phyloP scores from a whole-genome alignment of 2,329 filamentous ascomycete genomes.

The Dothistroma pini region DNA sequence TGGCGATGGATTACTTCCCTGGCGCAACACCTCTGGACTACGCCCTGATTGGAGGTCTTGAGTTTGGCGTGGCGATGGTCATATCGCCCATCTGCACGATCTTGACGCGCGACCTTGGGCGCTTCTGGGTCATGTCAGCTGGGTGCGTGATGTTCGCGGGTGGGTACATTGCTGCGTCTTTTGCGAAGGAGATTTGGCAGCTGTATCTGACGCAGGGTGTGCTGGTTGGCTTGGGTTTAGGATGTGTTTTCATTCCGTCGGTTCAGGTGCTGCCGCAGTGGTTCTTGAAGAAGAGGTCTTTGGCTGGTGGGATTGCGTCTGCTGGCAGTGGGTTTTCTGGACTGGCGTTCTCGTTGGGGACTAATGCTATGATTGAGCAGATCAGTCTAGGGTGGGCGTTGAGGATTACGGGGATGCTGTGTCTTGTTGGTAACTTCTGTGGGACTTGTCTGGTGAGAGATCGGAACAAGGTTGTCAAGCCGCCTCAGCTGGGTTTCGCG shows the following conservation, averaged over 20 bases:
- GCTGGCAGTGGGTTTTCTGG: conserved; percentile 44
- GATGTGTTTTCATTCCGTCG: conserved; percentile 40
- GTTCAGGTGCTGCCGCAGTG: conserved; percentile 41
- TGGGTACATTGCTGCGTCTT: conserved; percentile 39
- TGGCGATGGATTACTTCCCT: conserved; percentile 36
- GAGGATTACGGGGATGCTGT: conserved; percentile 37
- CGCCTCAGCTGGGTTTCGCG: conserved; percentile 37
- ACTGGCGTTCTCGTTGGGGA: conserved; percentile 35
- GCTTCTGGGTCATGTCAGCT: conserved; percentile 29
- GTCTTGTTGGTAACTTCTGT: conserved; percentile 29
- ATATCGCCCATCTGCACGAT: conserved; percentile 35
- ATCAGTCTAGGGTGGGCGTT: conserved; percentile 42
- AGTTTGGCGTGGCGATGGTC: conserved; percentile 37
- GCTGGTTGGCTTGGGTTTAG: conserved; percentile 40
- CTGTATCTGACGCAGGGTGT: conserved; percentile 42
- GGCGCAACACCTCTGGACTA: conserved; percentile 38
- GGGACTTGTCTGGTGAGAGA: conserved; percentile 35
- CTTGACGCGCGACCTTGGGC: conserved; percentile 29
- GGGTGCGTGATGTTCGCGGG: conserved; percentile 36
- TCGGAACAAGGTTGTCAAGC: conserved; percentile 35
- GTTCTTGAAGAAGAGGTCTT: conserved; percentile 39
- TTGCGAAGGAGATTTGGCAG: conserved; percentile 39
- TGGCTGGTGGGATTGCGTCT: conserved; percentile 41
- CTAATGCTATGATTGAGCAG: conserved; percentile 37
- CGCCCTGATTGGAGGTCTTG: conserved; percentile 41